Base-by-base conservation (phyloP, 192 early-diverging fungal species). In the Coemansia sp. region DNA sequence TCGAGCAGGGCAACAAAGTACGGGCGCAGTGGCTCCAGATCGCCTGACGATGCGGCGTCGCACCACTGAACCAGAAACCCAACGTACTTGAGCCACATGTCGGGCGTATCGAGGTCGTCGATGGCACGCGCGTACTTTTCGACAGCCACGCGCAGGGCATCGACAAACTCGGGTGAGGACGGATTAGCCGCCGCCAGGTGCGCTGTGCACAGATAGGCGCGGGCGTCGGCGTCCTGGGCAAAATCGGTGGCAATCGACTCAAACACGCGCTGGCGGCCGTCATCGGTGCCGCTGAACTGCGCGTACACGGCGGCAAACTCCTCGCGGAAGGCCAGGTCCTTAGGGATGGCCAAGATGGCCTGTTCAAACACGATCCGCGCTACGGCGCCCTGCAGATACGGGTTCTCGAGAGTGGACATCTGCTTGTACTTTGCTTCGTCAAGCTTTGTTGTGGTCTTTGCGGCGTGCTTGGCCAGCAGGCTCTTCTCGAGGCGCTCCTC, bases 331-430 rank as follows among this genome's bases (percentile, higher is more conserved):
- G 68, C 50, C 26, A 94, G 72, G 39, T 88, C 81, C 24, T 70
- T 48, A 3, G 90, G 86, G 37, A 91, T 83, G 7, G 81, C 82
- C 41, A 78, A 59, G 43, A 95, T 85, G 23, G 91, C 95, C 63
- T 92, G 92, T 25, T 76, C 68, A 53, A 80, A 93, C 9, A 95
- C 82, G 19, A 87, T 78, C 38, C 75, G 78, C 0, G 89, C 86
- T 17, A 98, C 79, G 9, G 81, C 80, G 32, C 92, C 84, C 22
- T 87, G 78, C 29, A 90, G 63, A 10, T 88, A 78, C 27, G 79
- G 78, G 55, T 90, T 86, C 38, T 64, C 69, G 25, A 79, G 39
- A 29, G 46, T 33, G 0, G 48, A 37, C 75, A 64, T 76, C 38
- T 32, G 70, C 43, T 52, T 60, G 48, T 77, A 78, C 47, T 56